Base-by-base conservation (phyloP, 2,329 filamentous ascomycete genomes). In the Xylaria arbuscula region DNA sequence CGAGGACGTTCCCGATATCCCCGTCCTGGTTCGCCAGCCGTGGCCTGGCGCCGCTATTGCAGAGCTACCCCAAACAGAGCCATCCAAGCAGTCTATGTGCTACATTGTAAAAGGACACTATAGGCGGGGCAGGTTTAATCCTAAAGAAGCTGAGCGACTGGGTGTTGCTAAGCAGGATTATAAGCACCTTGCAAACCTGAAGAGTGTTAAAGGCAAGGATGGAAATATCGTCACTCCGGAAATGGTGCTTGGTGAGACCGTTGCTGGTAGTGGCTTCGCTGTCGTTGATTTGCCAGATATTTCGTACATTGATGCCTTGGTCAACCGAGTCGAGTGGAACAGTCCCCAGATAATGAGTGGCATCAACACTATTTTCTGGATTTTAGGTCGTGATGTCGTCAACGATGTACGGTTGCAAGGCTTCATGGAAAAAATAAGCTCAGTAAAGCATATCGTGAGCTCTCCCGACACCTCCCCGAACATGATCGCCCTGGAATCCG, bases 51-150 rank as follows among this genome's bases (percentile, higher is more conserved):
- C 91, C 4, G 80, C 85, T 64, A 82, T 94, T 11, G 78, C 86
- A 17, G 81, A 79, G 15, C 84, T 98, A 2, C 96, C 96, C 0
- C 84, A 84, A 0, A 92, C 93, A 0, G 81, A 83, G 22, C 91
- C 90, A 5, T 88, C 88, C 0, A 83, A 83, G 34, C 89, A 90
- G 55, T 90, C 93, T 6, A 83, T 98, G 73, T 97, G 92, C 66
- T 99, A 99, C 79, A 90, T 99, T 66, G 86, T 97, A 76, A 92
- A 93, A 73, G 89, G 88, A 62, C 89, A 93, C 70, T 84, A 90
- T 45, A 86, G 91, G 62, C 88, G 96, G 62, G 96, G 96, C 61
- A 95, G 91, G 75, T 98, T 99, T 76, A 85, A 93, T 68, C 82
- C 88, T 0, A 78, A 86, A 56, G 88, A 84, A 66, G 95, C 94